Evolutionary conservation across 192 early-diverging fungal species (phyloP).

Genomic region (Coemansia sp.): DNA sequence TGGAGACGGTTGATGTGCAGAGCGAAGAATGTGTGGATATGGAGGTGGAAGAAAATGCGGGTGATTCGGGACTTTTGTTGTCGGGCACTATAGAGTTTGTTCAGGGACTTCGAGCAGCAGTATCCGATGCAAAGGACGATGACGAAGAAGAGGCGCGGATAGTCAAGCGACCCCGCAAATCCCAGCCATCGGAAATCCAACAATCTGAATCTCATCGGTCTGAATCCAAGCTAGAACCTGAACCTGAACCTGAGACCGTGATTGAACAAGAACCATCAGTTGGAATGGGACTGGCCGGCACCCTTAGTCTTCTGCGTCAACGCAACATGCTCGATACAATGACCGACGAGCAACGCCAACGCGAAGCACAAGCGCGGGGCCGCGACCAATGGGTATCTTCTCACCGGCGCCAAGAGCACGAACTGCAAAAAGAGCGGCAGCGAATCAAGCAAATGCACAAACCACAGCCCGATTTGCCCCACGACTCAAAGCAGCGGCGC

Average conservation of each 20-base stretch:
- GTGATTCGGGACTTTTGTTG: conserved; percentile 60
- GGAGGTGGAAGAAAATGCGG: conserved; percentile 1
- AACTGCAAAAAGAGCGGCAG: conserved; percentile 62
- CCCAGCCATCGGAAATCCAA: neutral
- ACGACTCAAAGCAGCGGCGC: conserved; percentile 6
- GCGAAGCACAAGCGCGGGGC: conserved; percentile 54
- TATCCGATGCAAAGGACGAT: neutral
- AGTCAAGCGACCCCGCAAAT: conserved; percentile 1
- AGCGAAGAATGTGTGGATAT: neutral
- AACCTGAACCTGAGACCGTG: neutral
- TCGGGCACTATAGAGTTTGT: conserved; percentile 91
- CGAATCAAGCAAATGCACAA: conserved; percentile 64
- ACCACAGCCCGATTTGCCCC: neutral
- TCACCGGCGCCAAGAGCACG: conserved; percentile 60
- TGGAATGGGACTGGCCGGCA: conserved; percentile 75
- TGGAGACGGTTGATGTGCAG: neutral
- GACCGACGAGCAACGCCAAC: conserved; percentile 66
- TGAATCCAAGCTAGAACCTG: neutral
- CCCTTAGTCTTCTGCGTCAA: conserved; percentile 75
- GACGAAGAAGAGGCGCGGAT: conserved; percentile 17
- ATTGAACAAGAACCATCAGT: conserved; percentile 69
- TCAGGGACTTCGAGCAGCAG: conserved; percentile 51
- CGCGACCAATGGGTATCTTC: conserved; percentile 70
- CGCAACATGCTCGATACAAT: conserved; percentile 70
- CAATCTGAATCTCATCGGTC: neutral